phyloP scores from a whole-genome alignment of 2,329 filamentous ascomycete genomes.

The Stagonosporopsis chrysanthemi region DNA sequence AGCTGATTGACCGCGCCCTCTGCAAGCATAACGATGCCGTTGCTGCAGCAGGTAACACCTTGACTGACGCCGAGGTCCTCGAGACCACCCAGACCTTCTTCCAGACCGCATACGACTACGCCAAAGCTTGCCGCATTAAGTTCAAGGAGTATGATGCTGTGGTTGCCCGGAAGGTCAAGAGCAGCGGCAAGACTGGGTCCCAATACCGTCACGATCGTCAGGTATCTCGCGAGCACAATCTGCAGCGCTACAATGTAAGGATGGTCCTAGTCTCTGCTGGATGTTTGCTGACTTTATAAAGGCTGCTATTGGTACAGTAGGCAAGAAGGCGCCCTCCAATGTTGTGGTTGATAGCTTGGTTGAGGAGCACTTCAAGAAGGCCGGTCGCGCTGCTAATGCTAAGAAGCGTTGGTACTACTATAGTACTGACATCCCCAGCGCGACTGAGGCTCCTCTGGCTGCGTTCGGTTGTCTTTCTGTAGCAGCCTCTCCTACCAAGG shows the following conservation, averaged over 20 bases:
- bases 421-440: too few species aligned
- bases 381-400: constrained; percentile 1
- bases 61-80: too few species aligned
- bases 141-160: constrained; percentile 1
- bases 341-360: background rate
- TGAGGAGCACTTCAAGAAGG: constrained; percentile 2
- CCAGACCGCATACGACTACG: background rate
- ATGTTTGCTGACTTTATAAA: too few species aligned
- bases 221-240: background rate
- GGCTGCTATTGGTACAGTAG: constrained; percentile 1
- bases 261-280: too few species aligned
- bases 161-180: background rate
- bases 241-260: background rate
- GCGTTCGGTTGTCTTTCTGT: too few species aligned
- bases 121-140: too few species aligned
- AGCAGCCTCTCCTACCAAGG: too few species aligned
- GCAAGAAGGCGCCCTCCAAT: background rate
- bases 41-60: too few species aligned
- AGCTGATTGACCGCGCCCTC: too few species aligned
- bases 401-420: constrained; percentile 7
- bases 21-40: too few species aligned
- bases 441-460: too few species aligned
- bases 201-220: background rate
- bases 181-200: background rate
- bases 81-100: background rate